Evolutionary conservation across 805 yeast species (phyloP), one percentile per base, ranked within the genome.

Genomic region (Kluyveromyces wickerhamii): DNA sequence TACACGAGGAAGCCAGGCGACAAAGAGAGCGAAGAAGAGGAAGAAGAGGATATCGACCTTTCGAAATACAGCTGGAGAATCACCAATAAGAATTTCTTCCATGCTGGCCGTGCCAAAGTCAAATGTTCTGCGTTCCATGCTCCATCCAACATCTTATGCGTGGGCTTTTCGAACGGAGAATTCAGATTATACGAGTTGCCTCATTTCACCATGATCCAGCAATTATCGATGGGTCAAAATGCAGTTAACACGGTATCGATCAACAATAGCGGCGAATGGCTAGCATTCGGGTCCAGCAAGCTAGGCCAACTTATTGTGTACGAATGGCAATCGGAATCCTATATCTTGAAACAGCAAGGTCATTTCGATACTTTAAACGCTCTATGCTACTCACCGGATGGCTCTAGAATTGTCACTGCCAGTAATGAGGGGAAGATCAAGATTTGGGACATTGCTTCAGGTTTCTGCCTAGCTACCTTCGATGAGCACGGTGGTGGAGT

Each of bases 321-420:
- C 67, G 98, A 92, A 67, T 92, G 98, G 98, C 96, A 92, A 63
- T 83, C 95, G 4, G 98, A 92, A 57, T 84, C 96, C 0, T 92
- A 89, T 54, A 81, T 92, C 30, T 66, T 92, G 44, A 88, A 89
- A 54, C 98, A 92, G 56, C 98, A 92, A 60, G 96, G 97, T 16
- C 98, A 92, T 60, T 89, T 84, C 52, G 98, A 92, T 57, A 68
- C 95, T 0, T 74, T 87, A 57, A 89, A 86, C 51, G 69, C 86
- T 11, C 54, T 92, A 29, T 74, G 81, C 21, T 92, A 92, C 51
- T 85, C 96, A 1, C 96, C 96, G 0, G 98, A 92, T 63, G 98
- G 97, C 1, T 73, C 94, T 2, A 71, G 86, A 48, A 70, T 89
- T 4, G 92, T 89, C 4, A 89, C 97, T 1, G 96, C 95, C 2